Conservation (phyloP, 192 early-diverging fungal species). For the Coemansia sp. region DNA sequence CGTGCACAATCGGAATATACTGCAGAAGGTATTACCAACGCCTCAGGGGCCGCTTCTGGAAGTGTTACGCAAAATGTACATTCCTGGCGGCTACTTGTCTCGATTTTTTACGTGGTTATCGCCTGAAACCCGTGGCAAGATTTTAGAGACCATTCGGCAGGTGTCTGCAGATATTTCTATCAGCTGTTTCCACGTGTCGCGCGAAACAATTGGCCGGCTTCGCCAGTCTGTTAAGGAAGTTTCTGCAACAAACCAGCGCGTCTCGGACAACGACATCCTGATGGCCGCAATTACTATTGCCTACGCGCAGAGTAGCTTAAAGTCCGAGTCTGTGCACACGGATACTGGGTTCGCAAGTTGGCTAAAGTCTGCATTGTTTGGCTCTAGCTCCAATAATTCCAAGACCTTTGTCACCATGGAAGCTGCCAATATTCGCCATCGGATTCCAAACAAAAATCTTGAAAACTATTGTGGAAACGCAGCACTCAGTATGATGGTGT, state of each 20-base stretch:
- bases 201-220: background rate
- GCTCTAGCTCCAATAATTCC: background rate
- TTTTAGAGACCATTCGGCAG: background rate
- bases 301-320: slow-evolving; percentile 6
- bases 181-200: slow-evolving; percentile 15
- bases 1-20: background rate
- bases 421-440: slow-evolving; percentile 5
- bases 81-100: background rate
- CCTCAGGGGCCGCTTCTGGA: background rate
- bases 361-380: background rate
- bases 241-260: background rate
- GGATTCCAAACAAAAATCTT: background rate
- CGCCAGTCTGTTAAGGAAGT: background rate
- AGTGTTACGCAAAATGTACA: background rate
- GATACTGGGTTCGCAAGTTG: background rate
- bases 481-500: background rate
- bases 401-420: background rate
- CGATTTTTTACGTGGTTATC: slow-evolving; percentile 12
- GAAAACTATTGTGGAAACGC: slow-evolving; percentile 7
- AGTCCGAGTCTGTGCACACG: background rate
- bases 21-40: background rate
- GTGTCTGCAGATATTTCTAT: background rate
- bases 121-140: slow-evolving; percentile 1
- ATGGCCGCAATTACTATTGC: slow-evolving; percentile 3
- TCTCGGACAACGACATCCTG: slow-evolving; percentile 26